These are phyloP conservation scores for Myriosclerotinia scirpicola DNA, from an alignment of 2,329 filamentous ascomycete genomes.

Conservation along the genomic window DNA sequence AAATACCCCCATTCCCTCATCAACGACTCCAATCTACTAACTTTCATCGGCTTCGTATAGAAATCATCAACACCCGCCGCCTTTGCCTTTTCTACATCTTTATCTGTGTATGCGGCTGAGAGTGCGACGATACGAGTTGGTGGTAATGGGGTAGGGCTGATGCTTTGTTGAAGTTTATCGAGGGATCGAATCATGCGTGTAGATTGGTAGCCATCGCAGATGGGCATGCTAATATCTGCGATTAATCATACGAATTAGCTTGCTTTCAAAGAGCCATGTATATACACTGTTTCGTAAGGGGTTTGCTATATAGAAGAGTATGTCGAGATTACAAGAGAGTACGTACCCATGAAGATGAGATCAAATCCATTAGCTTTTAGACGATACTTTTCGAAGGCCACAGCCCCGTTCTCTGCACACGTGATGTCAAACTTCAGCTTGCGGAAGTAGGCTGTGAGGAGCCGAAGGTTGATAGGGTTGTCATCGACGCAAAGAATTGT, in stretches of 20 bases:
- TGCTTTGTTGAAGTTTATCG: slow-evolving; percentile 43
- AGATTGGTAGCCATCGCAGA: slow-evolving; percentile 51
- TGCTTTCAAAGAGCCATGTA: background rate
- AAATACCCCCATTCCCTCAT: slow-evolving; percentile 19
- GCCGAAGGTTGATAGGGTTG: slow-evolving; percentile 44
- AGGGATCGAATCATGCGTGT: slow-evolving; percentile 50
- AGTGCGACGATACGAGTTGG: slow-evolving; percentile 48
- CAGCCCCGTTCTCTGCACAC: slow-evolving; percentile 46
- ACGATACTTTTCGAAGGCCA: slow-evolving; percentile 43
- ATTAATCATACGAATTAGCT: slow-evolving; percentile 15
- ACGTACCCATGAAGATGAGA: slow-evolving; percentile 50
- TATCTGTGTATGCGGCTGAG: slow-evolving; percentile 51
- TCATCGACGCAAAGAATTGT: slow-evolving; percentile 42
- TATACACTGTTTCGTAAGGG: slow-evolving; percentile 37
- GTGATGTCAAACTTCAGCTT: slow-evolving; percentile 40
- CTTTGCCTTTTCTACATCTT: slow-evolving; percentile 50
- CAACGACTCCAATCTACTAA: slow-evolving; percentile 11
- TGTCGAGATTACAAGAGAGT: background rate
- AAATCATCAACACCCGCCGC: slow-evolving; percentile 55
- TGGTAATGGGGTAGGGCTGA: slow-evolving; percentile 29
- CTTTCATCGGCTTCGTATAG: slow-evolving; percentile 50
- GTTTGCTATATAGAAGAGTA: slow-evolving; percentile 28
- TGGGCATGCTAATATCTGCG: slow-evolving; percentile 54
- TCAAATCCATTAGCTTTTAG: slow-evolving; percentile 39
- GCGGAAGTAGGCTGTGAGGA: slow-evolving; percentile 37